A percentile compares a stretch with the other conserved stretches of the same genome.
phyloP scores from a whole-genome alignment of 2,329 filamentous ascomycete species.

The Aureobasidium sp. region DNA sequence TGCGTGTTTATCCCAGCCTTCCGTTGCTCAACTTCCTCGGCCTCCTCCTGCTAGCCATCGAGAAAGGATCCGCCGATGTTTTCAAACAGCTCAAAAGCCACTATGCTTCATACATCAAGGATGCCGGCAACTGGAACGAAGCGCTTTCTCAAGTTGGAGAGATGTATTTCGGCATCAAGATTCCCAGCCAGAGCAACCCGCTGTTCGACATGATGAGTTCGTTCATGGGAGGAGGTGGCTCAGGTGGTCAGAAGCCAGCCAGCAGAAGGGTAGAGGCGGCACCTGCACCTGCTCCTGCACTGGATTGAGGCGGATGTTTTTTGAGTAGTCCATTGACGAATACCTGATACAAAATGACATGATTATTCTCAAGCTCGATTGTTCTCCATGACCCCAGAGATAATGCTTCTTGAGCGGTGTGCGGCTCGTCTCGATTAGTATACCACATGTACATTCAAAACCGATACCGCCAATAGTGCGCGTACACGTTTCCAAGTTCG shows the following conservation, averaged over 20 bases:
- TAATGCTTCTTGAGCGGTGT: too few relatives aligned
- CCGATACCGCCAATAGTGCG: too few relatives aligned
- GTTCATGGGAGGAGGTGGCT: conserved; percentile 72
- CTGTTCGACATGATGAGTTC: conserved; percentile 98
- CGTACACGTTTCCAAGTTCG: too few relatives aligned
- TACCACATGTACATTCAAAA: too few relatives aligned
- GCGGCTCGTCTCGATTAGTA: too few relatives aligned
- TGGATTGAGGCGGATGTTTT: conserved; percentile 19
- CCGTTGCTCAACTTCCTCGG: conserved; percentile 94
- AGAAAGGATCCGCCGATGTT: conserved; percentile 67
- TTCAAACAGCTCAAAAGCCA: conserved; percentile 76
- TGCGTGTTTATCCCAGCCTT: conserved; percentile 75
- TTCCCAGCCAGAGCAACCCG: conserved; percentile 82
- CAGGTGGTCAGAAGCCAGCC: conserved; percentile 40
- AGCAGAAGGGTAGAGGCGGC: conserved; percentile 39
- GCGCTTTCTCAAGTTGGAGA: conserved; percentile 81
- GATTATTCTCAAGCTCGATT: too few relatives aligned
- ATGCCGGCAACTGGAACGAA: conserved; percentile 64
- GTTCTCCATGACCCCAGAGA: too few relatives aligned
- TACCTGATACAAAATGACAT: neutral
- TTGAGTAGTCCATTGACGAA: neutral
- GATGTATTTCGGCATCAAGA: conserved; percentile 91
- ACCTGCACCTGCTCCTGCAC: conserved; percentile 24
- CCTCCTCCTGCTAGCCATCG: conserved; percentile 72
- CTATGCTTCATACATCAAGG: conserved; percentile 70